Percentiles rank a stretch among this genome's conserved stretches.
Evolutionary conservation across 1,284 basidiomycete genomes (phyloP).

Genomic region (Kwoniella shivajii): DNA sequence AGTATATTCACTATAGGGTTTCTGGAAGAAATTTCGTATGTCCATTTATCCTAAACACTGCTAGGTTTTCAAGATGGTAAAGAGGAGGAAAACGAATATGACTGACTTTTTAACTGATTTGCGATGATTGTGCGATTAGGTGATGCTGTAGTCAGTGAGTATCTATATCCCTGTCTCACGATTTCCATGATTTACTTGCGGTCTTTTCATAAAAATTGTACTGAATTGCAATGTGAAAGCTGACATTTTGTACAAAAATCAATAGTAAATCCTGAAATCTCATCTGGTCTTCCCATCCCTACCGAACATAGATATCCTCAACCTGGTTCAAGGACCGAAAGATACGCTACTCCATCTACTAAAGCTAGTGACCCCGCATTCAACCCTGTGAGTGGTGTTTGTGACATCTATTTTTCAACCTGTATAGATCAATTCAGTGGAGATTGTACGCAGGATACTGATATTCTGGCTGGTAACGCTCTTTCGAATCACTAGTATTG

Average conservation of each 20-base stretch:
- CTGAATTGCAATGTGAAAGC: neutral
- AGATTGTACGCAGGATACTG: too few species aligned
- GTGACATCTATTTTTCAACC: neutral
- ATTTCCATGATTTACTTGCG: neutral
- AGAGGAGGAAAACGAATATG: neutral
- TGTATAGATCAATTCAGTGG: too few species aligned
- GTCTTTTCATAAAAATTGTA: neutral
- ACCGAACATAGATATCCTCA: conserved; percentile 76
- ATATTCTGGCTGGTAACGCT: neutral
- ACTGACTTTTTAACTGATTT: neutral
- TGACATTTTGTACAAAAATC: neutral
- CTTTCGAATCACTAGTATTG: conserved; percentile 62
- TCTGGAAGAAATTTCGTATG: conserved; percentile 93
- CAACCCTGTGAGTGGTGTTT: conserved; percentile 25
- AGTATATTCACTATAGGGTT: conserved; percentile 55
- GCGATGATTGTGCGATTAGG: conserved; percentile 57
- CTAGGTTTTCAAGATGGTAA: neutral
- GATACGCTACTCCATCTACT: conserved; percentile 81
- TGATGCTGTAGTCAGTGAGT: conserved; percentile 77
- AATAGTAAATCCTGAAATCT: conserved; percentile 81
- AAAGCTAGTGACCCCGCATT: conserved; percentile 64
- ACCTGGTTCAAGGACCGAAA: conserved; percentile 82
- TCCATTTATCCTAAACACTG: conserved; percentile 28
- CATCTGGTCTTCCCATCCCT: conserved; percentile 82
- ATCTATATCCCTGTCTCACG: neutral